Evolutionary conservation across 768 basidiomycete species (phyloP).

Genomic region (Amanita pallidorosea): DNA sequence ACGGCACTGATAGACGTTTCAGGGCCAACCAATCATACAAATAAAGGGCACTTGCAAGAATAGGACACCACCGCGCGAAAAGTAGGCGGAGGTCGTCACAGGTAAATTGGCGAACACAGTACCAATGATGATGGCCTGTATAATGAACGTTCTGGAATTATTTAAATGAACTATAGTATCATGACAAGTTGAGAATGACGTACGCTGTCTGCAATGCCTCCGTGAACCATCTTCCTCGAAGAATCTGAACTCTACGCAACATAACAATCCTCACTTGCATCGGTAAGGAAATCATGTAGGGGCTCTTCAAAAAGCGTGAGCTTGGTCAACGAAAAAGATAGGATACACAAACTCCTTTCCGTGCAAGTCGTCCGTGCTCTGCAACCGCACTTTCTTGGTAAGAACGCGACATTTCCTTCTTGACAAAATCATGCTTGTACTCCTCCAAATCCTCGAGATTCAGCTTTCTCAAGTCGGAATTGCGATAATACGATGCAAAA

Average conservation of each 20-base stretch:
- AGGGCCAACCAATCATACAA: neutral
- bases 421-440: constrained; percentile 35
- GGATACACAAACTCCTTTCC: constrained; percentile 11
- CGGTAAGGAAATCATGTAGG: constrained; percentile 28
- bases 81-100: constrained; percentile 45
- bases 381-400: constrained; percentile 36
- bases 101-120: constrained; percentile 50
- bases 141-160: constrained; percentile 27
- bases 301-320: constrained; percentile 12
- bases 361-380: constrained; percentile 41
- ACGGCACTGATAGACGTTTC: constrained; percentile 30
- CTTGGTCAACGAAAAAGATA: neutral
- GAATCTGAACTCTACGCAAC: constrained; percentile 29
- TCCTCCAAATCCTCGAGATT: constrained; percentile 29
- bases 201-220: constrained; percentile 19
- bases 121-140: constrained; percentile 36
- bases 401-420: constrained; percentile 23
- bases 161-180: neutral
- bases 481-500: constrained; percentile 27
- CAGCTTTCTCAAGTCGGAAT: constrained; percentile 14
- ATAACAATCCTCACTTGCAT: constrained; percentile 36
- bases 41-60: constrained; percentile 43
- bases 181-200: constrained; percentile 14
- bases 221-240: constrained; percentile 22
- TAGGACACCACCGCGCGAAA: constrained; percentile 61